These are phyloP conservation scores for Trametes cubensis DNA, from an alignment of 768 basidiomycete species.

Conservation along the genomic window DNA sequence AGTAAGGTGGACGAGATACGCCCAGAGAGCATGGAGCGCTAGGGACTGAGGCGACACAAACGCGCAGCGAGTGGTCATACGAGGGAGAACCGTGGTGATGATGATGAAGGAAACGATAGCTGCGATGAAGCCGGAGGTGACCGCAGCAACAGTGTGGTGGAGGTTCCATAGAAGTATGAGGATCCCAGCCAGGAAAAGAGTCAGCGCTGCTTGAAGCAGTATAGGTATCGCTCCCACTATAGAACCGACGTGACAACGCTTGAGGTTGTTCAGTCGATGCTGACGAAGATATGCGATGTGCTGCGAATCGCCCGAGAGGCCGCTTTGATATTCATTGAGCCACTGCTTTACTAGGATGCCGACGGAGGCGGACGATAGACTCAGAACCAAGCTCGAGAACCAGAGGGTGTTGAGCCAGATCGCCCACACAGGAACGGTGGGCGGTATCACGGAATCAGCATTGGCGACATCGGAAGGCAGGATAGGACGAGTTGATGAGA, in stretches of 20 bases:
- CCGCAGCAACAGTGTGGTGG: slow-evolving; percentile 14
- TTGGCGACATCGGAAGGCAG: not conserved
- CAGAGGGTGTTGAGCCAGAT: slow-evolving; percentile 29
- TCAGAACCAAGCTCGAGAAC: slow-evolving; percentile 31
- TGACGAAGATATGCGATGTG: slow-evolving; percentile 23
- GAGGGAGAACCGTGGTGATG: not conserved
- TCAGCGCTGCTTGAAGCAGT: slow-evolving; percentile 25
- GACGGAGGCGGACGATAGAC: slow-evolving; percentile 29
- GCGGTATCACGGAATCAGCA: not conserved
- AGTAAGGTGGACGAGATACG: too few relatives aligned
- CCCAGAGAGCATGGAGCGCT: too few relatives aligned
- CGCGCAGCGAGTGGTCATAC: not conserved
- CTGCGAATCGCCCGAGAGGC: not conserved
- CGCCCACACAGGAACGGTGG: not conserved
- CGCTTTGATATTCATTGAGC: slow-evolving; percentile 21
- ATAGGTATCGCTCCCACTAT: slow-evolving; percentile 24
- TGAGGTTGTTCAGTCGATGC: slow-evolving; percentile 21
- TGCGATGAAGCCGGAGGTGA: not conserved
- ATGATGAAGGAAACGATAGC: not conserved
- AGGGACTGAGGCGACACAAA: slow-evolving; percentile 9
- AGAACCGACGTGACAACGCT: slow-evolving; percentile 21
- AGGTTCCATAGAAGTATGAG: slow-evolving; percentile 22
- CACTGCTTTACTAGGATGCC: slow-evolving; percentile 36
- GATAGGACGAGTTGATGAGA: slow-evolving; percentile 19
- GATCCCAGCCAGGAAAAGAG: slow-evolving; percentile 27